Evolutionary conservation across 2,329 filamentous ascomycete species (phyloP).

Genomic region (Pseudopithomyces chartarum): DNA sequence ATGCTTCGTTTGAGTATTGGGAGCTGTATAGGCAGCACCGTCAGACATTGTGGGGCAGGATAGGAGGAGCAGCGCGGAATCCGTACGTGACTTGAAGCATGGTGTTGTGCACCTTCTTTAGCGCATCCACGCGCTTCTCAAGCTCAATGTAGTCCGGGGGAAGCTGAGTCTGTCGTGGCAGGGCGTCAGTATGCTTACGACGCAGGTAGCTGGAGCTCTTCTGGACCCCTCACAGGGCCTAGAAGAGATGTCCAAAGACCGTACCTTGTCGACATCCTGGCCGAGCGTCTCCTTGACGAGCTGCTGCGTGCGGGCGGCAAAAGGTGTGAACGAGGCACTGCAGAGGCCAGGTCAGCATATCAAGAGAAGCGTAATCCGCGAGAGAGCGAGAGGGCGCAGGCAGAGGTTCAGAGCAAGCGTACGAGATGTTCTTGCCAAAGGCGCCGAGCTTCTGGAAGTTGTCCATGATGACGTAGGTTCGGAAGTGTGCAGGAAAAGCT

Average conservation of each 20-base stretch:
- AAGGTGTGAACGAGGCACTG: conserved; percentile 86
- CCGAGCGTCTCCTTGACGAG: conserved; percentile 98
- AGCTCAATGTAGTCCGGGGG: conserved; percentile 97
- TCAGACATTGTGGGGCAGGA: conserved; percentile 19
- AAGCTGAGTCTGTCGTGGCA: conserved; percentile 75
- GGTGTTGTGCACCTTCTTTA: conserved; percentile 97
- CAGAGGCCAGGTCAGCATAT: conserved; percentile 52
- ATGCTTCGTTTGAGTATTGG: conserved; percentile 86
- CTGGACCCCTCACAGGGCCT: background rate
- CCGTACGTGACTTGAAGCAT: conserved; percentile 93
- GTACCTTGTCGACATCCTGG: conserved; percentile 89
- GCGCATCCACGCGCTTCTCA: conserved; percentile 96
- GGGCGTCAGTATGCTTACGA: conserved; percentile 25
- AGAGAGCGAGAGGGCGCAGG: conserved; percentile 7
- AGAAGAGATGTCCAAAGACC: conserved; percentile 3
- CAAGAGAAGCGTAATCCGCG: conserved; percentile 16
- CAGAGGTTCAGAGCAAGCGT: conserved; percentile 35
- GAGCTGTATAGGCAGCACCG: conserved; percentile 60
- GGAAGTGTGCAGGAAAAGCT: conserved; percentile 7
- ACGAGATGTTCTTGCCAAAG: conserved; percentile 74
- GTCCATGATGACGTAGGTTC: conserved; percentile 58
- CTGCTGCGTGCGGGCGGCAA: conserved; percentile 92
- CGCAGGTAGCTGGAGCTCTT: background rate
- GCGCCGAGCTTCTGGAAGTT: conserved; percentile 61
- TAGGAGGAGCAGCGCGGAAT: conserved; percentile 8